Evolutionary conservation across 441 rosid species (phyloP).

Genomic region (Capsella rubella): DNA sequence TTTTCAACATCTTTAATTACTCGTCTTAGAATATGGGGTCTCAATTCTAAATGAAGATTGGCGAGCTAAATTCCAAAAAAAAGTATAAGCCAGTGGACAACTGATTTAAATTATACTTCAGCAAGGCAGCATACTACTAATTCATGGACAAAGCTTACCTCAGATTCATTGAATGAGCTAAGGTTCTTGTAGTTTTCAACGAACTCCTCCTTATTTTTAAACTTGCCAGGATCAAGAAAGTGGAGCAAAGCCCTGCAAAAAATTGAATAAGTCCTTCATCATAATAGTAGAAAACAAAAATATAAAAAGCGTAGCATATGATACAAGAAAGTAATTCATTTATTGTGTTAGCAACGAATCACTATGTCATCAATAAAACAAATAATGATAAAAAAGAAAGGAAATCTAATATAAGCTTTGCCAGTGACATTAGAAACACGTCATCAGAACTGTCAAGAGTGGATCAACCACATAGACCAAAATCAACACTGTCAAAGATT

Average conservation of each 20-base stretch:
- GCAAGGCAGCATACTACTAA: slow-evolving; percentile 28
- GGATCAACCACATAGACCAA: slow-evolving; percentile 7
- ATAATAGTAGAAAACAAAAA: slow-evolving; percentile 20
- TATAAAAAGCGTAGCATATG: slow-evolving; percentile 16
- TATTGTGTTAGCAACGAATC: slow-evolving; percentile 11
- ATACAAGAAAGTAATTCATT: slow-evolving; percentile 3
- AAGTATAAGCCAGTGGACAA: slow-evolving; percentile 34
- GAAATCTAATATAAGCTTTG: slow-evolving; percentile 4
- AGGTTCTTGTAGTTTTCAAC: slow-evolving; percentile 99
- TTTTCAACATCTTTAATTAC: slow-evolving; percentile 99
- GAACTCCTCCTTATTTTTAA: slow-evolving; percentile 92
- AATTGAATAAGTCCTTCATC: slow-evolving; percentile 21
- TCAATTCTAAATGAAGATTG: slow-evolving; percentile 97
- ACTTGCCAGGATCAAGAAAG: slow-evolving; percentile 95
- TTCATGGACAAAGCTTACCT: slow-evolving; percentile 57
- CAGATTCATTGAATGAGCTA: slow-evolving; percentile 93
- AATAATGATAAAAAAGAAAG: neutral
- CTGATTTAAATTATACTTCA: neutral
- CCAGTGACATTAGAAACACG: slow-evolving; percentile 8
- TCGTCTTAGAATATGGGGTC: slow-evolving; percentile 99
- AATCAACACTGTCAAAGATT: slow-evolving; percentile 26
- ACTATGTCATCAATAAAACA: slow-evolving; percentile 3
- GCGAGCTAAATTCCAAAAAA: slow-evolving; percentile 70
- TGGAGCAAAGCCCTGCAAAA: slow-evolving; percentile 94
- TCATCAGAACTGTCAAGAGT: slow-evolving; percentile 26